Conservation (phyloP, 805 yeast genomes). For the Ogataea pilisensis region DNA sequence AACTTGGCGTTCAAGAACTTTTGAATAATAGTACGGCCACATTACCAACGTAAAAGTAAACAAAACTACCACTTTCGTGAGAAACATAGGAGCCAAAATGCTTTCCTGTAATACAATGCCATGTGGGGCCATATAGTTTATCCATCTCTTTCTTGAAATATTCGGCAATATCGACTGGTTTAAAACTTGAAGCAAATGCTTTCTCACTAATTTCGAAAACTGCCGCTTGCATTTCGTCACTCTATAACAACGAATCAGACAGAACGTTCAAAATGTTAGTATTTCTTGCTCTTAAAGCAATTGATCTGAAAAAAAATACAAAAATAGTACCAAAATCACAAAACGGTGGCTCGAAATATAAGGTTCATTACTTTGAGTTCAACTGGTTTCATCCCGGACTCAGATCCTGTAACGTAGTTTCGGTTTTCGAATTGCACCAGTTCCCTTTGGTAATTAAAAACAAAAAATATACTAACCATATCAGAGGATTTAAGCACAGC, state of each 20-base stretch:
- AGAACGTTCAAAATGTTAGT: too few species aligned
- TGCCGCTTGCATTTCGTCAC: slow-evolving; percentile 48
- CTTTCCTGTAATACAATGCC: slow-evolving; percentile 82
- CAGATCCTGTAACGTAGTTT: too few species aligned
- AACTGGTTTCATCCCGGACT: too few species aligned
- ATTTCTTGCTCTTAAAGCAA: too few species aligned
- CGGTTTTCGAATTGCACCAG: too few species aligned
- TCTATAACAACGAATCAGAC: slow-evolving; percentile 16
- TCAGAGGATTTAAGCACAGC: too few species aligned
- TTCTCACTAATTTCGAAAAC: slow-evolving; percentile 44
- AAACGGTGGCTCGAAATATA: too few species aligned
- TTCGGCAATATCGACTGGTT: slow-evolving; percentile 63
- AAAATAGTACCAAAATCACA: too few species aligned
- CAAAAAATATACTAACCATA: too few species aligned
- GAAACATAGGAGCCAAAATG: slow-evolving; percentile 78
- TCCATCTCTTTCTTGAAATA: slow-evolving; percentile 63
- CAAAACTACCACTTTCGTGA: slow-evolving; percentile 67
- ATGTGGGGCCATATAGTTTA: slow-evolving; percentile 58
- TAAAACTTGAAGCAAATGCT: slow-evolving; percentile 39
- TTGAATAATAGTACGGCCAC: slow-evolving; percentile 67
- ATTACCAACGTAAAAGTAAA: slow-evolving; percentile 67
- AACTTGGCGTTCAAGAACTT: slow-evolving; percentile 60
- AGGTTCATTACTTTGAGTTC: too few species aligned
- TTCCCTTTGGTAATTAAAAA: too few species aligned
- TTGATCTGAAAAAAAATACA: too few species aligned